These are phyloP conservation scores for Craterostigma plantagineum DNA, from an alignment of 257 asterid genomes.

Conservation along the genomic window DNA sequence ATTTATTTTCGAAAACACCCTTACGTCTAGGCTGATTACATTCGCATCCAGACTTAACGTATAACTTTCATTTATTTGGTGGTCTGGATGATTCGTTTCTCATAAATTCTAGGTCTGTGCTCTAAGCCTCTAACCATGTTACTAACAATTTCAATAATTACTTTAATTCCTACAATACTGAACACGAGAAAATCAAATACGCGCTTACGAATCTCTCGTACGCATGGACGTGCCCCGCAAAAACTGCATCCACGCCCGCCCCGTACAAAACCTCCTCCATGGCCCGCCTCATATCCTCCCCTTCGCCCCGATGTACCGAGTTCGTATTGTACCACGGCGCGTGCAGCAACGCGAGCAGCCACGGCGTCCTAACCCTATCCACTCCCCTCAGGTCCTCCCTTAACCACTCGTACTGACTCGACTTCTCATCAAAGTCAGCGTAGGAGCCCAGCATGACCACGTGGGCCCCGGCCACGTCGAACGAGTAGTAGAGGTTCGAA, in stretches of 20 bases:
- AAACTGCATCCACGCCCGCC: slow-evolving; percentile 52
- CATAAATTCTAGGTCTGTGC: too few species aligned
- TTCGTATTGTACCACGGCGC: slow-evolving; percentile 89
- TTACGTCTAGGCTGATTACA: too few species aligned
- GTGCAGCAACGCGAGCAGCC: slow-evolving; percentile 50
- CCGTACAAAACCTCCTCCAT: slow-evolving; percentile 51
- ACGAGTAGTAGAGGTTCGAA: slow-evolving; percentile 73
- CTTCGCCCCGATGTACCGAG: slow-evolving; percentile 61
- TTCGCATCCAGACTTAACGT: too few species aligned
- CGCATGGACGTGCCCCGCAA: slow-evolving; percentile 90
- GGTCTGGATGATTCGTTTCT: too few species aligned
- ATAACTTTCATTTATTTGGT: too few species aligned
- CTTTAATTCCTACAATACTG: too few species aligned
- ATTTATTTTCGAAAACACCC: too few species aligned
- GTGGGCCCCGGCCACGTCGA: slow-evolving; percentile 56
- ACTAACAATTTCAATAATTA: too few species aligned
- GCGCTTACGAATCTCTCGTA: slow-evolving; percentile 75
- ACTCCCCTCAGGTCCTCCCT: slow-evolving; percentile 27
- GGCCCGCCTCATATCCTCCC: slow-evolving; percentile 38
- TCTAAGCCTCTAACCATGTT: too few species aligned
- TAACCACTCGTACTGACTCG: slow-evolving; percentile 61
- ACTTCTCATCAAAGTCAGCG: slow-evolving; percentile 34
- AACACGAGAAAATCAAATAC: too few species aligned
- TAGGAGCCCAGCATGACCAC: slow-evolving; percentile 76
- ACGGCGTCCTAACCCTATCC: slow-evolving; percentile 50